phyloP scores from a whole-genome alignment of 2,329 filamentous ascomycete genomes.

The Neopestalotiopsis sp. region DNA sequence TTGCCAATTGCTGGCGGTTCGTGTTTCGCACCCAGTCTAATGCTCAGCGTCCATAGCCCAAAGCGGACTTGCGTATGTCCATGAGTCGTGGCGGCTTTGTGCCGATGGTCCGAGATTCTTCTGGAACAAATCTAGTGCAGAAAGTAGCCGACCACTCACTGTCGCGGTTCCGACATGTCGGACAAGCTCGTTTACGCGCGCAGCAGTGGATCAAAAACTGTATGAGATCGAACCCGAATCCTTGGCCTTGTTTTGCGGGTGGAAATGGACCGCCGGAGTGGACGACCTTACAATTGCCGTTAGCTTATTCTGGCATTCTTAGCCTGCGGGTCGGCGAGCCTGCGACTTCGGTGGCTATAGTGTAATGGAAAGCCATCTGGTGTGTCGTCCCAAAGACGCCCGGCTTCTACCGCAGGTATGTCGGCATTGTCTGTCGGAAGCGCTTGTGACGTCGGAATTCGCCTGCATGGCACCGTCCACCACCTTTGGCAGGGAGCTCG shows the following conservation, averaged over 20 bases:
- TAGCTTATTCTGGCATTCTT: background rate
- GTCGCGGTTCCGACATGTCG: constrained; percentile 6
- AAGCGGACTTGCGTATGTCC: background rate
- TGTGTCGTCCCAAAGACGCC: background rate
- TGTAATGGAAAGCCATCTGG: constrained; percentile 1
- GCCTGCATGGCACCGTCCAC: background rate
- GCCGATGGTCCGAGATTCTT: background rate
- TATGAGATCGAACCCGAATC: background rate
- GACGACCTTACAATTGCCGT: constrained; percentile 7
- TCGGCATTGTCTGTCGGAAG: background rate
- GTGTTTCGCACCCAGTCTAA: background rate
- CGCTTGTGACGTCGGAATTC: constrained; percentile 5
- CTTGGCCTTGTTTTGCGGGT: background rate
- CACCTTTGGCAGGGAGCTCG: background rate
- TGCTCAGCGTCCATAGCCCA: background rate
- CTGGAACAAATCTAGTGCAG: background rate
- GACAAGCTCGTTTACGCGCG: background rate
- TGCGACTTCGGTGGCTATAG: constrained; percentile 11
- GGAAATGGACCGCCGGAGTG: background rate
- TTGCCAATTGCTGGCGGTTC: background rate
- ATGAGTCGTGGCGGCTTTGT: background rate
- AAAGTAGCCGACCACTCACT: background rate
- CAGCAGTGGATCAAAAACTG: background rate
- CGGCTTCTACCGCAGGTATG: background rate
- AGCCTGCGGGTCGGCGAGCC: constrained; percentile 7